Conservation (phyloP, 1,284 basidiomycete species). For the Cryptococcus maquisensis region DNA sequence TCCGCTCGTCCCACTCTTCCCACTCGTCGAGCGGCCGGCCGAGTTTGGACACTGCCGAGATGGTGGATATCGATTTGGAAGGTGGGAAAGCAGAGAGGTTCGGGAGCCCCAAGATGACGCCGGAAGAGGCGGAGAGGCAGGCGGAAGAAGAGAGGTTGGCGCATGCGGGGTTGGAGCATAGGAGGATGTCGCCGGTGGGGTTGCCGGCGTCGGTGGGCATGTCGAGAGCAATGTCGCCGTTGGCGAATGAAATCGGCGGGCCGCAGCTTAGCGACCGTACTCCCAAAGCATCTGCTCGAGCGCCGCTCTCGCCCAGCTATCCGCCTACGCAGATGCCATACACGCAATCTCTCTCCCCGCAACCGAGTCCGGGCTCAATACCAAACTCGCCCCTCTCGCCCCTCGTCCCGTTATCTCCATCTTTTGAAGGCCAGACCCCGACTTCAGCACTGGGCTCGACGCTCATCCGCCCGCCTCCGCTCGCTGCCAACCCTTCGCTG, state of each 20-base stretch:
- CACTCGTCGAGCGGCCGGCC: neutral
- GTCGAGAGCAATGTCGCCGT: constrained; percentile 1
- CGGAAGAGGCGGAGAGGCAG: constrained; percentile 27
- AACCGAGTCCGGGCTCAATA: constrained; percentile 1
- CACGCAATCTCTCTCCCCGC: constrained; percentile 21
- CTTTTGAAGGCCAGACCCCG: too few species aligned
- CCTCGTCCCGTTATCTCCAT: too few species aligned
- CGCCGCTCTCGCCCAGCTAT: constrained; percentile 7
- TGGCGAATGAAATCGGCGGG: too few species aligned
- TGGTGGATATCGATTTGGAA: constrained; percentile 51
- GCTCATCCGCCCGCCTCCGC: constrained; percentile 28
- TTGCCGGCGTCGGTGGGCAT: constrained; percentile 14
- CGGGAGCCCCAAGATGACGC: constrained; percentile 31
- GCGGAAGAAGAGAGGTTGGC: constrained; percentile 33
- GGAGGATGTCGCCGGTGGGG: constrained; percentile 20
- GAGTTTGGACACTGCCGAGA: constrained; percentile 29
- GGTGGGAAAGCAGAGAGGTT: constrained; percentile 39
- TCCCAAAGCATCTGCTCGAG: constrained; percentile 6
- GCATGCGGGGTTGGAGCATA: constrained; percentile 33
- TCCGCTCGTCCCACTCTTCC: neutral
- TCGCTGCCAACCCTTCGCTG: constrained; percentile 15
- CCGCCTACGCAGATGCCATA: constrained; percentile 7
- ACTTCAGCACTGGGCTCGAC: too few species aligned
- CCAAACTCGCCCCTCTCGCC: too few species aligned
- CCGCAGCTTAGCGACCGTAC: neutral